Evolutionary conservation across 1,139 yeast genomes (phyloP).

Genomic region (Kodamaea suecica): DNA sequence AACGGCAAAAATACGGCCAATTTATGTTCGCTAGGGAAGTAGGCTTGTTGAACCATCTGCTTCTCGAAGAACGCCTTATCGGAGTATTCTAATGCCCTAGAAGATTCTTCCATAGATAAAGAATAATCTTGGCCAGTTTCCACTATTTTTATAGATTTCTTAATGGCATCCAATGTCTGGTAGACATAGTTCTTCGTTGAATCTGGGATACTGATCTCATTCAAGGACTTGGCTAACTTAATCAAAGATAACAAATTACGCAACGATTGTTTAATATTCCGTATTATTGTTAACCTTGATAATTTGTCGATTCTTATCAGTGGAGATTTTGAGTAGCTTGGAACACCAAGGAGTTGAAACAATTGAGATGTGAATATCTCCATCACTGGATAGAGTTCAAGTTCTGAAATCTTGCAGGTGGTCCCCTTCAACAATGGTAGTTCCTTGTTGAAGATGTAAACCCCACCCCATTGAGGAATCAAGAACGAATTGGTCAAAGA

Average conservation of each 20-base stretch:
- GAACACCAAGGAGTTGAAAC: slow-evolving; percentile 68
- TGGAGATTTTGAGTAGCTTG: slow-evolving; percentile 52
- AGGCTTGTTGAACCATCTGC: slow-evolving; percentile 92
- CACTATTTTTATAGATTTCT: slow-evolving; percentile 25
- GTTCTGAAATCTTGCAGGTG: slow-evolving; percentile 29
- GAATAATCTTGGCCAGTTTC: slow-evolving; percentile 32
- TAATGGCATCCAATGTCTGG: slow-evolving; percentile 36
- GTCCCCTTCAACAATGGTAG: slow-evolving; percentile 25
- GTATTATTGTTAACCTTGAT: slow-evolving; percentile 53
- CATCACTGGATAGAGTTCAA: slow-evolving; percentile 55
- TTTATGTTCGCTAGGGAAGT: slow-evolving; percentile 93
- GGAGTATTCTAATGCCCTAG: slow-evolving; percentile 53
- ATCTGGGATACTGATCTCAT: slow-evolving; percentile 79
- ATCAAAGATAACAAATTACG: slow-evolving; percentile 69
- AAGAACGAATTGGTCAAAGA: slow-evolving; percentile 65
- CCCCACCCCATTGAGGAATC: slow-evolving; percentile 91
- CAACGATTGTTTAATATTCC: slow-evolving; percentile 48
- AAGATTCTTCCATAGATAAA: slow-evolving; percentile 51
- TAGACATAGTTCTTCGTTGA: slow-evolving; percentile 50
- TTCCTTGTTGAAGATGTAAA: slow-evolving; percentile 48
- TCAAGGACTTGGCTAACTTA: slow-evolving; percentile 63
- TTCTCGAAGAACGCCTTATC: slow-evolving; percentile 87
- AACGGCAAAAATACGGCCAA: slow-evolving; percentile 89
- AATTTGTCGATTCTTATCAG: slow-evolving; percentile 62
- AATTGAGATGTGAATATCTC: slow-evolving; percentile 75